These are phyloP conservation scores for Lactifluus subvellereus DNA, from an alignment of 768 basidiomycete genomes.

Conservation along the genomic window DNA sequence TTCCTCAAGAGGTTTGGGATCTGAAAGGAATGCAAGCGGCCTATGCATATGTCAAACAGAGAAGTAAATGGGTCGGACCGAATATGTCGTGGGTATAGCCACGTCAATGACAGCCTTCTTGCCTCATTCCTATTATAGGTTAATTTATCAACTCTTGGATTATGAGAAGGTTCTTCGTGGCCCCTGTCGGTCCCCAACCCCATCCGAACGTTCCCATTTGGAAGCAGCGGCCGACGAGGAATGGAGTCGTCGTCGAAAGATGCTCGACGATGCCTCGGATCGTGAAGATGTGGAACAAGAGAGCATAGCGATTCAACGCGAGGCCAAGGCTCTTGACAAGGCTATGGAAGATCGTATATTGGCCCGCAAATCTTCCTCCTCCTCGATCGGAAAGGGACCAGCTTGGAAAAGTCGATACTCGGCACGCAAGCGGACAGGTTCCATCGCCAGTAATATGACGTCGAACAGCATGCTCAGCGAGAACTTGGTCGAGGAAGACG, in stretches of 20 bases:
- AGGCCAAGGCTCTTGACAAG: conserved; percentile 78
- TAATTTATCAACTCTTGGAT: conserved; percentile 90
- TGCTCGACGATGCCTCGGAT: conserved; percentile 51
- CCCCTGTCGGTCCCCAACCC: conserved; percentile 39
- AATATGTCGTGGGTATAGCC: conserved; percentile 81
- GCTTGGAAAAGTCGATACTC: conserved; percentile 62
- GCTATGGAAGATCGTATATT: conserved; percentile 82
- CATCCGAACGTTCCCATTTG: conserved; percentile 50
- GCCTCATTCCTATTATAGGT: conserved; percentile 40
- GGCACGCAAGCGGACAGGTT: conserved; percentile 64
- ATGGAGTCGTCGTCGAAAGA: conserved; percentile 64
- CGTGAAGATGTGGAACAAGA: conserved; percentile 51
- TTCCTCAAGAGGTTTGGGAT: conserved; percentile 70
- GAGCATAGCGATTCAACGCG: conserved; percentile 55
- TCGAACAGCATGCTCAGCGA: conserved; percentile 69
- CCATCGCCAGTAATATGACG: conserved; percentile 66
- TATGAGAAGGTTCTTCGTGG: conserved; percentile 71
- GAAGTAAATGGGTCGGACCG: conserved; percentile 82
- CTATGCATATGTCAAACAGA: conserved; percentile 84
- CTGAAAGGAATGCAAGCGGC: conserved; percentile 87
- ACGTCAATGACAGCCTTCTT: conserved; percentile 1
- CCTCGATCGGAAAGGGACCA: conserved; percentile 60
- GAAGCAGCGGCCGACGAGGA: conserved; percentile 60
- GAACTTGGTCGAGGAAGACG: conserved; percentile 76
- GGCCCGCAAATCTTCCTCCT: conserved; percentile 64